phyloP scores from a whole-genome alignment of 306 rosid genomes.

The Ormosia semicastrata region DNA sequence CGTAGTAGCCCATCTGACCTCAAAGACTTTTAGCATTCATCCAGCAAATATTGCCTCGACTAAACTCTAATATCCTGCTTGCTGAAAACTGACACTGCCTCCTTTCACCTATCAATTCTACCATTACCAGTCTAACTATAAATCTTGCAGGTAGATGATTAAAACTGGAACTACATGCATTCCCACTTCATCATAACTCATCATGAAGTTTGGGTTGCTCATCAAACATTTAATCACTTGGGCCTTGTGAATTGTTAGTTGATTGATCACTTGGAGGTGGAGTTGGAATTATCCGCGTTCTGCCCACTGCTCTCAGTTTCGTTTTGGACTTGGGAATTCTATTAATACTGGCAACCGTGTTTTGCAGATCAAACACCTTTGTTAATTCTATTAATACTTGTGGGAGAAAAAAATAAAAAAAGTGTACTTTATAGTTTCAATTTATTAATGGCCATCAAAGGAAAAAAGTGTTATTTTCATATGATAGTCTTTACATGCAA shows the following conservation, averaged over 20 bases:
- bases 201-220: constrained; percentile 51
- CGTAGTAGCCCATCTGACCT: constrained; percentile 20
- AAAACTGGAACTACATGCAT: constrained; percentile 28
- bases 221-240: constrained; percentile 37
- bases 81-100: constrained; percentile 22
- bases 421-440: no score
- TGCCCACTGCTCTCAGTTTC: constrained; percentile 55
- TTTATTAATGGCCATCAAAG: no score
- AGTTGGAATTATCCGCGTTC: constrained; percentile 36
- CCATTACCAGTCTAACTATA: constrained; percentile 20
- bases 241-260: not conserved
- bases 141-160: constrained; percentile 31
- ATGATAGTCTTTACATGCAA: no score
- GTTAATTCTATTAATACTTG: no score
- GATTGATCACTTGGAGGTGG: constrained; percentile 19
- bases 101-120: constrained; percentile 28
- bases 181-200: constrained; percentile 61
- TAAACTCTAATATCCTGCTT: constrained; percentile 28
- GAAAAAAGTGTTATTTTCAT: no score
- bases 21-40: constrained; percentile 33
- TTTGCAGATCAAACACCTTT: no score
- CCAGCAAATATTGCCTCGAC: constrained; percentile 31
- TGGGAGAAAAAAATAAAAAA: no score
- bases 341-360: constrained; percentile 59
- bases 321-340: constrained; percentile 79